phyloP scores from a whole-genome alignment of 768 basidiomycete genomes.

The Naganishia friedmannii region DNA sequence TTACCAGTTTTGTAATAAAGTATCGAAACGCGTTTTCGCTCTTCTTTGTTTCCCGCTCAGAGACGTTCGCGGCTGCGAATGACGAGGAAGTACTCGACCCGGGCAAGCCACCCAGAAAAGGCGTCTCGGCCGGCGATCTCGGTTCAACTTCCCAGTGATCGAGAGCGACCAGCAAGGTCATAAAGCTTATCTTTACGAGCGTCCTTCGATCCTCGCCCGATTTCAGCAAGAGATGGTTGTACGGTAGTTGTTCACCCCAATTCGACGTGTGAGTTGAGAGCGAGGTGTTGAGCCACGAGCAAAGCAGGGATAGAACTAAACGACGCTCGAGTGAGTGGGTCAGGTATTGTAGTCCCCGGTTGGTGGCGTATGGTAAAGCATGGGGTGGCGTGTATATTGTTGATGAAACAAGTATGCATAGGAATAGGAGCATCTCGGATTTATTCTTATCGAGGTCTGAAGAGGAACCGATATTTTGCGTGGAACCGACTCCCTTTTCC shows the following conservation, averaged over 20 bases:
- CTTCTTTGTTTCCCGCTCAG: conserved; percentile 32
- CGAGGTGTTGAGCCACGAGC: conserved; percentile 86
- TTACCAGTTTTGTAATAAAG: conserved; percentile 82
- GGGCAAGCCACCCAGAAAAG: background rate
- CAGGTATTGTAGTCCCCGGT: conserved; percentile 69
- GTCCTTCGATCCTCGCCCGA: conserved; percentile 74
- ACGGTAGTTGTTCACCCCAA: conserved; percentile 63
- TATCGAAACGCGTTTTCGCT: conserved; percentile 78
- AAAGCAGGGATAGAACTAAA: conserved; percentile 82
- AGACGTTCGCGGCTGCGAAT: background rate
- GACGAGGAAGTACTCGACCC: conserved; percentile 22
- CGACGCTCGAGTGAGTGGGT: conserved; percentile 65
- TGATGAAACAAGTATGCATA: conserved; percentile 81
- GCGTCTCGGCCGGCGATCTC: conserved; percentile 7
- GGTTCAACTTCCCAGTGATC: conserved; percentile 39
- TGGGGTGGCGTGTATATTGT: conserved; percentile 79
- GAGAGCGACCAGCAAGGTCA: conserved; percentile 62
- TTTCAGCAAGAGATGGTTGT: conserved; percentile 82
- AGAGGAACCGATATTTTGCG: conserved; percentile 65
- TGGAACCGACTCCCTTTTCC: conserved; percentile 94
- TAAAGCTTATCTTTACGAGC: conserved; percentile 71
- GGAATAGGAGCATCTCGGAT: conserved; percentile 80
- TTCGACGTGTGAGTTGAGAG: conserved; percentile 39
- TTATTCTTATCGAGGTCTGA: conserved; percentile 72
- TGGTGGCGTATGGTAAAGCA: conserved; percentile 67